phyloP scores from a whole-genome alignment of 441 rosid genomes.

The Gossypium schwendimanii region DNA sequence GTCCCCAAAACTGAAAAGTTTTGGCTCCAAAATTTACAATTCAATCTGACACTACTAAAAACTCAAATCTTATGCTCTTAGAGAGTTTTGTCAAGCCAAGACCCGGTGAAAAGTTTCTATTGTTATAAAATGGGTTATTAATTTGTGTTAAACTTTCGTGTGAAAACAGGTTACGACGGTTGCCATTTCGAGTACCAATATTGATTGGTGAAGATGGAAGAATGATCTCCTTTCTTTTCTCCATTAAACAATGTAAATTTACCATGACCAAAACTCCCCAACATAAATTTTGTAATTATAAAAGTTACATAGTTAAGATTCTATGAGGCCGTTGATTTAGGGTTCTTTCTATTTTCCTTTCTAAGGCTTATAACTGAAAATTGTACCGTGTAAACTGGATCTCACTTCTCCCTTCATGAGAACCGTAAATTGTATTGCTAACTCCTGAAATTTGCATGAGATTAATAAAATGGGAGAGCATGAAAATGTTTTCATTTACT shows the following conservation, averaged over 20 bases:
- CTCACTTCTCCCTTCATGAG: neutral
- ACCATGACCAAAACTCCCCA: neutral
- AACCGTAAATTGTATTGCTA: neutral
- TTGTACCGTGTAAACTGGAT: neutral
- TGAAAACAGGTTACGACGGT: slow-evolving; percentile 59
- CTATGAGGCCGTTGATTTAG: neutral
- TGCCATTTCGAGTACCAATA: slow-evolving; percentile 44
- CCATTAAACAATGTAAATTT: neutral
- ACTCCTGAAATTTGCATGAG: neutral
- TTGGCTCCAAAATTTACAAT: no score
- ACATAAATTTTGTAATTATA: slow-evolving; percentile 5
- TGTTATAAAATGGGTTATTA: neutral
- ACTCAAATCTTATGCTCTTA: no score
- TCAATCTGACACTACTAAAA: no score
- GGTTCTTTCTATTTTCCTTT: neutral
- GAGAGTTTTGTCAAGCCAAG: no score
- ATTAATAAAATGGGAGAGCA: neutral
- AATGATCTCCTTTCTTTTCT: neutral
- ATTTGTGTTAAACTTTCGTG: neutral
- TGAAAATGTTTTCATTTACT: neutral
- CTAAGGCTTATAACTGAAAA: neutral
- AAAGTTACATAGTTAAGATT: neutral
- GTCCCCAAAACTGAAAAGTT: no score
- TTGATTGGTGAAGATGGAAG: slow-evolving; percentile 12
- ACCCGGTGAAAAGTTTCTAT: no score